Percentiles rank a stretch among this genome's conserved stretches.
Evolutionary conservation across 1,284 basidiomycete genomes (phyloP).

Genomic region (Papiliotrema fonsecae): DNA sequence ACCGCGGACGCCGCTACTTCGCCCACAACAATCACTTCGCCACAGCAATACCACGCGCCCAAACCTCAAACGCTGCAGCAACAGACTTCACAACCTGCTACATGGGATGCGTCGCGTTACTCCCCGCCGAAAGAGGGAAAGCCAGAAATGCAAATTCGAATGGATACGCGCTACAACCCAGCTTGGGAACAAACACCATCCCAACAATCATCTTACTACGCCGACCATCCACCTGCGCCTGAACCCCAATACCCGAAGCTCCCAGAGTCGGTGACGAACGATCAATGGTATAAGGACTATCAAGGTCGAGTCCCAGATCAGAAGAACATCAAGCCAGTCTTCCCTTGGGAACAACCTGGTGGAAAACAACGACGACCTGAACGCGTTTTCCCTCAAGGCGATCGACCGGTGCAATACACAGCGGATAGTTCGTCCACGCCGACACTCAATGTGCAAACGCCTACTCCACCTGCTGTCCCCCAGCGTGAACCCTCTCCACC

Average conservation of each 20-base stretch:
- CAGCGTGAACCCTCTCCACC: constrained; percentile 17
- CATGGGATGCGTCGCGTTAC: constrained; percentile 51
- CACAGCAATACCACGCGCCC: constrained; percentile 16
- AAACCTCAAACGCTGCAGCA: constrained; percentile 19
- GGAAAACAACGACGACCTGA: constrained; percentile 56
- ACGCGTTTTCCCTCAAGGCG: constrained; percentile 70
- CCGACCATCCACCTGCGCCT: constrained; percentile 7
- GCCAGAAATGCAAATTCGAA: constrained; percentile 50
- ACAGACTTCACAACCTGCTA: constrained; percentile 25
- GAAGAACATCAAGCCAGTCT: constrained; percentile 69
- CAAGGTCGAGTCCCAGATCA: constrained; percentile 59
- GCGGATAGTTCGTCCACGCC: constrained; percentile 15
- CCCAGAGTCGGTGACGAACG: constrained; percentile 36
- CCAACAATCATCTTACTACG: constrained; percentile 24
- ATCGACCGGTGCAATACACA: constrained; percentile 53
- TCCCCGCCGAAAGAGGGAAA: constrained; percentile 48
- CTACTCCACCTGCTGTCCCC: constrained; percentile 30
- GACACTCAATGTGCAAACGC: constrained; percentile 21
- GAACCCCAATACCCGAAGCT: constrained; percentile 40
- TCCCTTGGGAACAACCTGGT: constrained; percentile 80
- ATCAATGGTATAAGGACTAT: constrained; percentile 51
- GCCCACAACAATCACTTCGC: constrained; percentile 49
- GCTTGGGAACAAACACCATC: constrained; percentile 53
- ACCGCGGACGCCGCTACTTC: not conserved
- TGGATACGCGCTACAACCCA: constrained; percentile 49